Percentiles rank a stretch among this genome's conserved stretches.
Evolutionary conservation across 2,329 filamentous ascomycete species (phyloP).

Genomic region (Fusarium setosum): DNA sequence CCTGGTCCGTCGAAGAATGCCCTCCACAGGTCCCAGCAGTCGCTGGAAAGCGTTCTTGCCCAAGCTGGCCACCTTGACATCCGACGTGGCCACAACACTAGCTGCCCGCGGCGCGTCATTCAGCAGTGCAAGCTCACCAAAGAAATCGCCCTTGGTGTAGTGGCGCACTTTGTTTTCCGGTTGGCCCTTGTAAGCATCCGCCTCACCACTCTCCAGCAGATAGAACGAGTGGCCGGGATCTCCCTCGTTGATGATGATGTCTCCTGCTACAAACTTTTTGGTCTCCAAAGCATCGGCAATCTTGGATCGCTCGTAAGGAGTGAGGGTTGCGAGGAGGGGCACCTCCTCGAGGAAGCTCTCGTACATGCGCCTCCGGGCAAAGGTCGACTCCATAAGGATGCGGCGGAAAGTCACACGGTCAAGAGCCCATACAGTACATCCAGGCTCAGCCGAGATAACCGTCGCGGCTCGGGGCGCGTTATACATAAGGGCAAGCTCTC

Average conservation of each 20-base stretch:
- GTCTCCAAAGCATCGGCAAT: slow-evolving; percentile 97
- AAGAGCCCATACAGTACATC: slow-evolving; percentile 90
- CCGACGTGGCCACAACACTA: slow-evolving; percentile 83
- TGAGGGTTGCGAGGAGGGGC: slow-evolving; percentile 83
- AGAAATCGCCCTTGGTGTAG: slow-evolving; percentile 95
- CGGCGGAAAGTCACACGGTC: slow-evolving; percentile 97
- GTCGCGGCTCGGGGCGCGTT: slow-evolving; percentile 96
- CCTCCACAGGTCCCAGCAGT: slow-evolving; percentile 90
- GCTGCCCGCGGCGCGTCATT: slow-evolving; percentile 95
- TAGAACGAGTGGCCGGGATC: slow-evolving; percentile 94
- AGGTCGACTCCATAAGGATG: slow-evolving; percentile 98
- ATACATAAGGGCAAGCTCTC: slow-evolving; percentile 98
- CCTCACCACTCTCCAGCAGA: slow-evolving; percentile 87
- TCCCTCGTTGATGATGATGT: slow-evolving; percentile 90
- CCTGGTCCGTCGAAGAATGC: slow-evolving; percentile 87
- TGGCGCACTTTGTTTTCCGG: slow-evolving; percentile 76
- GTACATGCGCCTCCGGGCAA: slow-evolving; percentile 95
- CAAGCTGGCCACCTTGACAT: slow-evolving; percentile 92
- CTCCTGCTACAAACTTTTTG: slow-evolving; percentile 82
- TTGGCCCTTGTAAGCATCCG: slow-evolving; percentile 86
- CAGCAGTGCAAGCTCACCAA: slow-evolving; percentile 92
- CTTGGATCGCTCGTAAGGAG: slow-evolving; percentile 94
- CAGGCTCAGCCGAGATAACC: slow-evolving; percentile 82
- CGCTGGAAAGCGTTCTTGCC: slow-evolving; percentile 96
- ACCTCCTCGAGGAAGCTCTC: slow-evolving; percentile 97